Percentiles rank a stretch among this genome's conserved stretches.
Conservation (phyloP, 371 early-diverging fungal genomes). For the Lichtheimia ramosa region DNA sequence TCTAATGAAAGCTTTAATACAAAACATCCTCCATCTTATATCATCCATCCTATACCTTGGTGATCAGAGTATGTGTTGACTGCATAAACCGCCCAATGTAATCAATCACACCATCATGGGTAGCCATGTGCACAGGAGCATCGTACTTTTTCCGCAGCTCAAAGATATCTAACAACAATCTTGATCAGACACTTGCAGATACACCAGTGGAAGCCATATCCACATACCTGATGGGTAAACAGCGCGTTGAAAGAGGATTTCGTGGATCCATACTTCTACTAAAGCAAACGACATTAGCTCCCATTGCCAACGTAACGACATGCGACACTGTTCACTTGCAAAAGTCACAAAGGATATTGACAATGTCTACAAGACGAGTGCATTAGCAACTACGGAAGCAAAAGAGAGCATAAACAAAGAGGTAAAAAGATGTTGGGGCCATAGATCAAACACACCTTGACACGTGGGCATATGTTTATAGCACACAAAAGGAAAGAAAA, state of each 20-base stretch:
- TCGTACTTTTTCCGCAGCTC: conserved; percentile 47
- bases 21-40: neutral
- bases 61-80: conserved; percentile 40
- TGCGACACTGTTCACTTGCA: conserved; percentile 12
- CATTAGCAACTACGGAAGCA: too few species aligned
- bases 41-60: conserved; percentile 27
- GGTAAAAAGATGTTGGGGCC: neutral
- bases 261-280: conserved; percentile 60
- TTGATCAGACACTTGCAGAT: neutral
- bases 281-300: neutral
- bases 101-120: conserved; percentile 42
- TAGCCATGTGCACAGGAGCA: conserved; percentile 48
- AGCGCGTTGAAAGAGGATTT: conserved; percentile 51
- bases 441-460: conserved; percentile 2
- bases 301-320: neutral
- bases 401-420: neutral
- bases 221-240: conserved; percentile 50
- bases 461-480: conserved; percentile 1
- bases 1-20: conserved; percentile 23
- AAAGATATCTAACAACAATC: conserved; percentile 33
- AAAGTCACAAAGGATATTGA: conserved; percentile 24
- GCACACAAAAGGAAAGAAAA: neutral
- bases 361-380: conserved; percentile 3
- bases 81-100: conserved; percentile 50
- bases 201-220: too few species aligned